Evolutionary conservation across 306 rosid species (phyloP).

Genomic region (Vigna mungo): DNA sequence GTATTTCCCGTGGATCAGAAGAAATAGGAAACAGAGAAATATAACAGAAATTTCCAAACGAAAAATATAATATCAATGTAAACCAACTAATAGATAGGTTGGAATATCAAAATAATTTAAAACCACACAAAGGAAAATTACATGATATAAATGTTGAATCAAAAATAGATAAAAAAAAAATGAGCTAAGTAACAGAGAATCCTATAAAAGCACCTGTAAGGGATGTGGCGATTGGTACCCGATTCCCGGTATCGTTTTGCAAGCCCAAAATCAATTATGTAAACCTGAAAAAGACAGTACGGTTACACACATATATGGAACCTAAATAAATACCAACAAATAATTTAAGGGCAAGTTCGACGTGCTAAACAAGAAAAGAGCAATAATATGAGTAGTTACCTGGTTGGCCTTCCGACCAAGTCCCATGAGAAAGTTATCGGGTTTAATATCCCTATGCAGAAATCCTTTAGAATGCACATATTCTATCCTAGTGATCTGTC

Average conservation of each 20-base stretch:
- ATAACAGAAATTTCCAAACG: background rate
- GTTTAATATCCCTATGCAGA: constrained; percentile 92
- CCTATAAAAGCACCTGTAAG: constrained; percentile 67
- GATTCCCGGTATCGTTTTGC: constrained; percentile 93
- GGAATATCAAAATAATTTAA: constrained; percentile 14
- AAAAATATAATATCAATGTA: background rate
- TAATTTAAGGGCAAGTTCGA: constrained; percentile 8
- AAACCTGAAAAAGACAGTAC: constrained; percentile 63
- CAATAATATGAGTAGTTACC: constrained; percentile 55
- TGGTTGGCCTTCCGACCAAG: constrained; percentile 98
- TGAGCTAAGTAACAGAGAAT: background rate
- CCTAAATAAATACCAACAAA: constrained; percentile 17
- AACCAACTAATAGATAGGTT: constrained; percentile 16
- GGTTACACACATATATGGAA: constrained; percentile 21
- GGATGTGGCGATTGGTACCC: constrained; percentile 88
- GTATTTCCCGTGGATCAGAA: constrained; percentile 9
- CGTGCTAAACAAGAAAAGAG: constrained; percentile 2
- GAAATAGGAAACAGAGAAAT: constrained; percentile 9
- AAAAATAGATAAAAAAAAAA: constrained; percentile 11
- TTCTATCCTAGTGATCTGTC: constrained; percentile 86
- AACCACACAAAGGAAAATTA: background rate
- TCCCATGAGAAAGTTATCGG: constrained; percentile 99
- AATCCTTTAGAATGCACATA: constrained; percentile 93
- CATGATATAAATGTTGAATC: constrained; percentile 8
- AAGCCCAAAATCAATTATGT: constrained; percentile 94